These are phyloP conservation scores for Trichoderma sp. DNA, from an alignment of 2,329 filamentous ascomycete species.

Conservation along the genomic window DNA sequence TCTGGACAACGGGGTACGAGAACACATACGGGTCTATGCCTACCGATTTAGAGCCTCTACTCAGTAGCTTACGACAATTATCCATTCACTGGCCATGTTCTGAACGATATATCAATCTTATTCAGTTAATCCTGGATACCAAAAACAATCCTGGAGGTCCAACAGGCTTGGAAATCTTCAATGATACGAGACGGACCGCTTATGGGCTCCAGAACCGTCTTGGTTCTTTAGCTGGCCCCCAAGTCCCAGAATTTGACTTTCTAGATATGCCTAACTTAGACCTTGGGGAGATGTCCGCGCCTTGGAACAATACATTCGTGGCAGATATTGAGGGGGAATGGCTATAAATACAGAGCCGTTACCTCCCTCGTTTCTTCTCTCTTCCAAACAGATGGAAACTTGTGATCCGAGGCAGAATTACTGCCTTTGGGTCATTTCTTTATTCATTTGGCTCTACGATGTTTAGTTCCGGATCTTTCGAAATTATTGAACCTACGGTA, in stretches of 20 bases:
- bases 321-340: not conserved
- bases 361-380: not conserved
- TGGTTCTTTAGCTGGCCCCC: not conserved
- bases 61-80: not conserved
- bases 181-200: not conserved
- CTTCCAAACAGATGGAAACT: not conserved
- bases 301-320: not conserved
- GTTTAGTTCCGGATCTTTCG: not conserved
- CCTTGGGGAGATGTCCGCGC: not conserved
- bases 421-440: not conserved
- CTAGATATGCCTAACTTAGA: not conserved
- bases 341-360: not conserved
- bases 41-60: not conserved
- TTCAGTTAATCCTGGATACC: not conserved
- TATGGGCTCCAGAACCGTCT: not conserved
- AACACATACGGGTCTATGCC: not conserved
- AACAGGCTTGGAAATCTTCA: not conserved
- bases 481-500: not conserved
- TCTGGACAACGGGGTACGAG: not conserved
- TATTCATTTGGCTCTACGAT: not conserved
- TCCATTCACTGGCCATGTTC: not conserved
- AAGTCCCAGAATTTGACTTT: not conserved
- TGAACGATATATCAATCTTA: not conserved
- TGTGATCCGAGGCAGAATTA: not conserved
- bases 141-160: not conserved